Percentiles rank a stretch among this genome's conserved stretches.
Evolutionary conservation across 75 land plant genomes (phyloP).

Genomic region (Pinus taeda): DNA sequence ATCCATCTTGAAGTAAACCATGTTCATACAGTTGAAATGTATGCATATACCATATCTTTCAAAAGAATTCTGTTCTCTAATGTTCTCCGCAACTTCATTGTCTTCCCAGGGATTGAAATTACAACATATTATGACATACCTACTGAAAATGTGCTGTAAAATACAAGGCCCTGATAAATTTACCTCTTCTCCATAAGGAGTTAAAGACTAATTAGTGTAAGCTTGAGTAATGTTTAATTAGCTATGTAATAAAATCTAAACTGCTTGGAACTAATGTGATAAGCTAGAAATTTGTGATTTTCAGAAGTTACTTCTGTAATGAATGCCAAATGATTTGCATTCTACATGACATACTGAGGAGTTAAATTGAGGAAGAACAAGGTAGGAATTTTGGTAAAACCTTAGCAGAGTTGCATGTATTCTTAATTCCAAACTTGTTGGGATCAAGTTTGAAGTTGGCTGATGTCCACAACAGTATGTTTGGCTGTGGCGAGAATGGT

Average conservation of each 20-base stretch:
- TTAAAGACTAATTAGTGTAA: neutral
- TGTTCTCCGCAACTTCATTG: neutral
- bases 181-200: no score
- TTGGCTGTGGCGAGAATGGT: neutral
- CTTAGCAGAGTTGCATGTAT: neutral
- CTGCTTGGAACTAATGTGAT: neutral
- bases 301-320: no score
- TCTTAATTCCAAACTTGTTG: neutral
- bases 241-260: neutral
- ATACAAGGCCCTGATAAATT: no score
- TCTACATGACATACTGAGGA: neutral
- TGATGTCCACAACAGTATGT: neutral
- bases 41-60: neutral
- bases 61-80: neutral
- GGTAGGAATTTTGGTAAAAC: neutral
- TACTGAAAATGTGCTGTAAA: neutral
- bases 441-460: neutral
- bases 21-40: neutral
- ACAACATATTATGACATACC: neutral
- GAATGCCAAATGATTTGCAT: neutral
- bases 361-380: neutral
- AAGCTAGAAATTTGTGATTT: no score
- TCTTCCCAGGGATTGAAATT: neutral
- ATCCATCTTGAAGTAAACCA: neutral
- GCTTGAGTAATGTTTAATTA: neutral